Evolutionary conservation across 805 yeast species (phyloP).

Genomic region (Priceomyces medius): DNA sequence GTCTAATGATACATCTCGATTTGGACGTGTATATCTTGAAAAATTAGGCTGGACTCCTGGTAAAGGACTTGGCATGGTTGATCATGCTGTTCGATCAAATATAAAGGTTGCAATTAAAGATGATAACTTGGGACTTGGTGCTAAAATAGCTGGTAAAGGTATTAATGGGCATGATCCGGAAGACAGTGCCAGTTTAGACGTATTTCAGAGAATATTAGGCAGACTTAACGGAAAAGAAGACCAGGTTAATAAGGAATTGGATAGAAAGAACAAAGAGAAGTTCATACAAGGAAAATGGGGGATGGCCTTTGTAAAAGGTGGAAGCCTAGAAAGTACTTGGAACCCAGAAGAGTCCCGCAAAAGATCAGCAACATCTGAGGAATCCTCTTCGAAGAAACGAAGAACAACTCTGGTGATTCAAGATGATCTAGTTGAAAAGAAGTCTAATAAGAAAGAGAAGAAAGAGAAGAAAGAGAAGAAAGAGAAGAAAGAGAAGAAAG

Average conservation of each 20-base stretch:
- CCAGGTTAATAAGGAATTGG: conserved; percentile 61
- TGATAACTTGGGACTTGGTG: conserved; percentile 87
- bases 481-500: conserved; percentile 16
- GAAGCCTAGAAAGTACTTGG: conserved; percentile 79
- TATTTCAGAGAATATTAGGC: conserved; percentile 86
- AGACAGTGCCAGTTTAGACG: conserved; percentile 88
- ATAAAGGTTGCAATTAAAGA: conserved; percentile 80
- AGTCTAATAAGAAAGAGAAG: conserved; percentile 17
- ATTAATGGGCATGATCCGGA: conserved; percentile 74
- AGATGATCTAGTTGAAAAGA: conserved; percentile 11
- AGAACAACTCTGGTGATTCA: not conserved
- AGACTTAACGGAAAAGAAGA: conserved; percentile 84
- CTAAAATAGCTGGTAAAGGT: conserved; percentile 59
- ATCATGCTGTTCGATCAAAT: conserved; percentile 71
- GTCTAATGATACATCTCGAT: conserved; percentile 81
- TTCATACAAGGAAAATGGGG: conserved; percentile 88
- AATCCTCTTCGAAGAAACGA: conserved; percentile 24
- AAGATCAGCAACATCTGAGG: conserved; percentile 4
- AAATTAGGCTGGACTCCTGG: conserved; percentile 94
- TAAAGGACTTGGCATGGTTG: conserved; percentile 72
- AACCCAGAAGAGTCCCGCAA: conserved; percentile 47
- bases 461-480: conserved; percentile 26
- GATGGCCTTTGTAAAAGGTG: conserved; percentile 83
- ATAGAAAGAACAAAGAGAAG: conserved; percentile 62
- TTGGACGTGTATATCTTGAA: conserved; percentile 83